phyloP scores from a whole-genome alignment of 495 filamentous ascomycete species.

The Letharia lupina region DNA sequence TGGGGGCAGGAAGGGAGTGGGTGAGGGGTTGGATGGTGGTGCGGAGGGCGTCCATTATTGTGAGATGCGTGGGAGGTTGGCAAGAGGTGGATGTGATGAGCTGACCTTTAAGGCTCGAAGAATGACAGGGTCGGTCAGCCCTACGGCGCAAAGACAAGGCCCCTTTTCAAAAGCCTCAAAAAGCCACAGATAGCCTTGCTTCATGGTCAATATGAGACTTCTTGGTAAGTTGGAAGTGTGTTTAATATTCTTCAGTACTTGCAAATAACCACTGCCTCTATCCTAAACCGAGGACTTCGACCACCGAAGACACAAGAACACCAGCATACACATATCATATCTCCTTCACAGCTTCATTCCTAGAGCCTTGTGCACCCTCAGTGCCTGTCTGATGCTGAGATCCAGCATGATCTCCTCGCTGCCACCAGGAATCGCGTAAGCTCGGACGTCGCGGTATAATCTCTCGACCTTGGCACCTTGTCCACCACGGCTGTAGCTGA shows the following conservation, averaged over 20 bases:
- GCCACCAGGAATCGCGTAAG: slow-evolving; percentile 95
- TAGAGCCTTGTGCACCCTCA: slow-evolving; percentile 81
- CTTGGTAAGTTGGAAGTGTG: background rate
- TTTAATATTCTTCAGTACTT: background rate
- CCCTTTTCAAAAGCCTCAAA: background rate
- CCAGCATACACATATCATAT: background rate
- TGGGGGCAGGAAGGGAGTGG: slow-evolving; percentile 65
- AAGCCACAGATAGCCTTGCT: background rate
- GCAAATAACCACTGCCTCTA: background rate
- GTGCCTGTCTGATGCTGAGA: slow-evolving; percentile 84
- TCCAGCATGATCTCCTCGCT: slow-evolving; percentile 99
- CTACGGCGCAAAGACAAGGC: background rate
- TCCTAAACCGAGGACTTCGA: background rate
- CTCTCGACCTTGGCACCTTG: slow-evolving; percentile 95
- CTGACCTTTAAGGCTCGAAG: background rate
- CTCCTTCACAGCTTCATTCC: slow-evolving; percentile 83
- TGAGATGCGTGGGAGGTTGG: background rate
- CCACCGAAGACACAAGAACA: background rate
- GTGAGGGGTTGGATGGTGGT: slow-evolving; percentile 65
- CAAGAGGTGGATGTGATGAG: background rate
- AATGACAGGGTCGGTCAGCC: slow-evolving; percentile 2
- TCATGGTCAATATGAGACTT: background rate
- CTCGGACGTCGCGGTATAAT: slow-evolving; percentile 91
- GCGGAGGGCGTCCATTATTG: slow-evolving; percentile 47
- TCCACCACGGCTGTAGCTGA: slow-evolving; percentile 87